Base-by-base conservation (phyloP, 176 grass and related monocot genomes). In the Paspalum vaginatum region DNA sequence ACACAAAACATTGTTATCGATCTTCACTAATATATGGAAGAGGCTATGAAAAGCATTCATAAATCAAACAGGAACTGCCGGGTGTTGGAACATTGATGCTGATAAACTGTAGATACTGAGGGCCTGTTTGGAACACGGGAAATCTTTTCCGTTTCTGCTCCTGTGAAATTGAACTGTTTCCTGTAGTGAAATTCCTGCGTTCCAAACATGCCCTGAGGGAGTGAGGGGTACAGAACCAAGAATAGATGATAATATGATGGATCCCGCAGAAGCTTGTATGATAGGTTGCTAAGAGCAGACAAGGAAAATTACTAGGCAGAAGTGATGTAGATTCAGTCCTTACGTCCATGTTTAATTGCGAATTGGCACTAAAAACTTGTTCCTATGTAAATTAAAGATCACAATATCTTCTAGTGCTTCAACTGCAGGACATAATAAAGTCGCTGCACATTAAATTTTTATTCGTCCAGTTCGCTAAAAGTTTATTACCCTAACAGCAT, bases 1-100 rank as follows among this genome's bases (percentile, higher is more conserved):
- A 58, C 6, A 50, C 44, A 81, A 65, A 84, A 55, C 9, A 32
- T 56, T 47, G n/a, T 40, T 58, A 14, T 47, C 45, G 38, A 6
- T 70, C 17, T 17, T 83, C 15, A 47, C 25, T 79, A 67, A 48
- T 65, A 79, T 59, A 57, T 70, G 26, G 14, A 81, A 68, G 60
- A 0, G 55, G 58, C 21, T 62, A 64, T 11, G 0, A 46, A 22
- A 17, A 13, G 0, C 13, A 63, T 76, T 52, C 11, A 69, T 8
- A 79, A 14, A 58, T 20, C 22, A 55, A 55, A 37, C 57, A 58
- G 42, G 50, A 14, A 77, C 18, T 77, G 49, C 21, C 37, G 37
- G n/a, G 72, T 24, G 41, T 48, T 83, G 56, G 58, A 21, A n/a
- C 11, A 59, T 8, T 59, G 49, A 18, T 58, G 71, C 65, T 72